Percentiles rank a stretch among this genome's conserved stretches.
Evolutionary conservation across 192 early-diverging fungal species (phyloP).

Genomic region (Phycomyces blakesleeanus): DNA sequence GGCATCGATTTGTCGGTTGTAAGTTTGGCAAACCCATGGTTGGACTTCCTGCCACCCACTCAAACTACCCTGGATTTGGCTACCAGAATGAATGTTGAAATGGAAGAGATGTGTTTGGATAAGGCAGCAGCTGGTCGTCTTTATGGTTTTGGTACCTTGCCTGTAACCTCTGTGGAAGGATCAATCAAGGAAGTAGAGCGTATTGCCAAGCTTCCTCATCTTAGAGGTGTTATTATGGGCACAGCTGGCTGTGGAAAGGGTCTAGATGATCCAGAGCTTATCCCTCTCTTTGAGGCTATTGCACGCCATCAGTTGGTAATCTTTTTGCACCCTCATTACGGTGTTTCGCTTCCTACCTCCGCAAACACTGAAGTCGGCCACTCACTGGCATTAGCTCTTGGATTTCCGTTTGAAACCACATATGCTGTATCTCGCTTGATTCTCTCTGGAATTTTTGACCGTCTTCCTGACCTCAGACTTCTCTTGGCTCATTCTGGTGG

Average conservation of each 20-base stretch:
- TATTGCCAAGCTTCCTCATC: constrained; percentile 15
- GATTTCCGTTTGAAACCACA: constrained; percentile 18
- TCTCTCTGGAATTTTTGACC: constrained; percentile 37
- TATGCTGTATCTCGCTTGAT: constrained; percentile 33
- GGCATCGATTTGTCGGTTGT: background rate
- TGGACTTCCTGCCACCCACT: background rate
- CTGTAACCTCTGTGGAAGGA: constrained; percentile 21
- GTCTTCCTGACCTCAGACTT: constrained; percentile 32
- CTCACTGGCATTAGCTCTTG: constrained; percentile 32
- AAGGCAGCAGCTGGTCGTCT: constrained; percentile 7
- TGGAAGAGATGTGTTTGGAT: constrained; percentile 18
- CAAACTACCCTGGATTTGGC: constrained; percentile 6
- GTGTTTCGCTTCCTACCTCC: constrained; percentile 4
- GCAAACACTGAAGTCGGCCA: constrained; percentile 27
- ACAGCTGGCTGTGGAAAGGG: constrained; percentile 35
- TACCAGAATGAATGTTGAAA: constrained; percentile 32
- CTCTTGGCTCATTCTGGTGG: constrained; percentile 41
- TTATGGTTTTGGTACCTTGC: constrained; percentile 36
- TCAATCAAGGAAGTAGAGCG: constrained; percentile 29
- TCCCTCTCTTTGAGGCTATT: constrained; percentile 31
- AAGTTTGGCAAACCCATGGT: constrained; percentile 1
- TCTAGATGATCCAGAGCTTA: constrained; percentile 36
- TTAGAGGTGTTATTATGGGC: constrained; percentile 39
- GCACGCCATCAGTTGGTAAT: constrained; percentile 21
- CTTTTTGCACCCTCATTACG: constrained; percentile 39